Evolutionary conservation across 768 basidiomycete genomes (phyloP).

Genomic region (Austroboletus festivus): DNA sequence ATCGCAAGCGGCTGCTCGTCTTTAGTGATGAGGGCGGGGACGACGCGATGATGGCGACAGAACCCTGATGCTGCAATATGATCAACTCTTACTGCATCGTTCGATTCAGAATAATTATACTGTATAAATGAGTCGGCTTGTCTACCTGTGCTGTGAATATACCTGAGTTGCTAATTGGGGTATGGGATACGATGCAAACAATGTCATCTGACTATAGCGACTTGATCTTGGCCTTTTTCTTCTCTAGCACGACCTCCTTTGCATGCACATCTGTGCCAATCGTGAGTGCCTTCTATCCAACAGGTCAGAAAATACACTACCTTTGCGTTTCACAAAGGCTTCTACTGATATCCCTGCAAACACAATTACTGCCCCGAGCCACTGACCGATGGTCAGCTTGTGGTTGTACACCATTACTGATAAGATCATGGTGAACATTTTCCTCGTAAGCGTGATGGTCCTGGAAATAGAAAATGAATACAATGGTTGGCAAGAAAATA

Average conservation of each 20-base stretch:
- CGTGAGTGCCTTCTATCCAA: constrained; percentile 3
- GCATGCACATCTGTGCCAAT: constrained; percentile 65
- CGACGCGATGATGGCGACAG: constrained; percentile 36
- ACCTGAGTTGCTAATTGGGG: constrained; percentile 10
- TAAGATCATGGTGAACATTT: constrained; percentile 96
- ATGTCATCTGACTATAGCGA: constrained; percentile 47
- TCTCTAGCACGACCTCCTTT: constrained; percentile 77
- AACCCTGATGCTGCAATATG: constrained; percentile 12
- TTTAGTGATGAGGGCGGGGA: constrained; percentile 31
- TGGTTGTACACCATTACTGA: constrained; percentile 93
- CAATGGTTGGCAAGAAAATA: not conserved
- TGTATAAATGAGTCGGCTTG: constrained; percentile 20
- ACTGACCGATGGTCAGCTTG: constrained; percentile 78
- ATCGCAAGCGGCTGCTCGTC: constrained; percentile 42
- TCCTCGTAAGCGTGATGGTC: constrained; percentile 93
- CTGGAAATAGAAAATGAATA: constrained; percentile 36
- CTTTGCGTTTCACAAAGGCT: constrained; percentile 86
- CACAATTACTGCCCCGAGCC: constrained; percentile 88
- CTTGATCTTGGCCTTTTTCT: constrained; percentile 82
- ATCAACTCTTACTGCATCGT: not conserved
- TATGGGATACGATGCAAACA: constrained; percentile 7
- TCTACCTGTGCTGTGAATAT: constrained; percentile 17
- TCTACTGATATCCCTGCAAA: constrained; percentile 96
- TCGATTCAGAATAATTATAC: constrained; percentile 19
- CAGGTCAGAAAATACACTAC: constrained; percentile 37